These are phyloP conservation scores for Microsporum audouinii DNA, from an alignment of 2,329 filamentous ascomycete genomes.

Conservation along the genomic window DNA sequence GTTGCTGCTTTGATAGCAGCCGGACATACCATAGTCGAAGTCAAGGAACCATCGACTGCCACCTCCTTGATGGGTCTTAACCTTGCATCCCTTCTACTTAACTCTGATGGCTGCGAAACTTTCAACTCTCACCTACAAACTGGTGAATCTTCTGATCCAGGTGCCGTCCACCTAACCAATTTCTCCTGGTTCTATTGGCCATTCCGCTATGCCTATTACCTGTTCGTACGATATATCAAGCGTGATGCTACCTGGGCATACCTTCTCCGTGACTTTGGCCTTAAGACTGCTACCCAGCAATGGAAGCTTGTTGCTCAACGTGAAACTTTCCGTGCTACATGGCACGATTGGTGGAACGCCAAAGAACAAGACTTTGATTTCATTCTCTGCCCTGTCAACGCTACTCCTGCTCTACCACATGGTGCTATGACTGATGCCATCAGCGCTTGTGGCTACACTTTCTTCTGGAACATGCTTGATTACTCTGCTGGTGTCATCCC, in stretches of 20 bases:
- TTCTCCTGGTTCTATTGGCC: conserved; percentile 63
- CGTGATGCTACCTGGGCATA: conserved; percentile 68
- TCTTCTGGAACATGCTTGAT: conserved; percentile 86
- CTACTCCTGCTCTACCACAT: conserved; percentile 79
- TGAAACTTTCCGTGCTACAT: conserved; percentile 64
- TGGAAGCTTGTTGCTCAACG: conserved; percentile 70
- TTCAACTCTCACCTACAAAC: conserved; percentile 65
- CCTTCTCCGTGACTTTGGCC: conserved; percentile 59
- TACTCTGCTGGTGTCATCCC: conserved; percentile 75
- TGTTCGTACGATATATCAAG: conserved; percentile 76
- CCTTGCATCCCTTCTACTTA: conserved; percentile 68
- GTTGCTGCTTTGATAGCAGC: conserved; percentile 55
- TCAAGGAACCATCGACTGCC: conserved; percentile 58
- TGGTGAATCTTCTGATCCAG: conserved; percentile 69
- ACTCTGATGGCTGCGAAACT: conserved; percentile 70
- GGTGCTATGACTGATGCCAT: conserved; percentile 76
- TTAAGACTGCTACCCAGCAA: conserved; percentile 63
- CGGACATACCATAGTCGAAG: conserved; percentile 62
- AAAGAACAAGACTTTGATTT: conserved; percentile 62
- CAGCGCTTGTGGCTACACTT: conserved; percentile 82
- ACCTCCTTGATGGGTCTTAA: conserved; percentile 66
- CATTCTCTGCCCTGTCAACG: conserved; percentile 73
- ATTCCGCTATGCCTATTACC: conserved; percentile 74
- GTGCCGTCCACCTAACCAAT: conserved; percentile 61
- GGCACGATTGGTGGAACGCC: conserved; percentile 76